Conservation (phyloP, 768 basidiomycete species). For the Boletus eberwhitei region DNA sequence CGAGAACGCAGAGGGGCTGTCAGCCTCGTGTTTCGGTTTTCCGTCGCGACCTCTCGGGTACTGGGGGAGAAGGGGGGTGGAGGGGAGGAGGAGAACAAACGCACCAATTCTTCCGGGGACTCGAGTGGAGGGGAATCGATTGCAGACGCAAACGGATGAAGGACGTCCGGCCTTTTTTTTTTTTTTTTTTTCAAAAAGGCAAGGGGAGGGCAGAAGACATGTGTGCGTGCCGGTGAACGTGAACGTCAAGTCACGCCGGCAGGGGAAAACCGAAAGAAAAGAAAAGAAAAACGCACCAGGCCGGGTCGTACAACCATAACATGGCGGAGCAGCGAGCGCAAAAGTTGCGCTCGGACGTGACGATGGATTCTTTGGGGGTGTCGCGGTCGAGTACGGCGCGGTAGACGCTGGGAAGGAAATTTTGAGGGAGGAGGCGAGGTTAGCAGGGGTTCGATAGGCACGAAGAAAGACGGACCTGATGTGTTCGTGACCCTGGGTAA, state of each 20-base stretch:
- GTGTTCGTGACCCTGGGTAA: slow-evolving; percentile 51
- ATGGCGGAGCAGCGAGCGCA: slow-evolving; percentile 62
- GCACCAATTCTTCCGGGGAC: slow-evolving; percentile 48
- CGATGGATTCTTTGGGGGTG: slow-evolving; percentile 44
- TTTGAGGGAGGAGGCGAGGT: no score
- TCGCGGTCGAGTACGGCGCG: slow-evolving; percentile 60
- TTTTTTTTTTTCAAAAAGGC: no score
- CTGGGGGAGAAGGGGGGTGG: no score
- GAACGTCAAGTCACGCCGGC: no score
- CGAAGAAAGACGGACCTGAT: slow-evolving; percentile 40
- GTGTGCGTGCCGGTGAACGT: neutral
- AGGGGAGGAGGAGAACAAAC: slow-evolving; percentile 1
- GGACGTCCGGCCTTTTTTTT: slow-evolving; percentile 50
- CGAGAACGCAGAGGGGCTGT: neutral
- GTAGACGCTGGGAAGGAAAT: slow-evolving; percentile 58
- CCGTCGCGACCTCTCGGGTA: neutral
- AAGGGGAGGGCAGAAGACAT: no score
- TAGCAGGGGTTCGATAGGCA: neutral
- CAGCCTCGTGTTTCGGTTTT: neutral
- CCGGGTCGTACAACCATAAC: slow-evolving; percentile 61
- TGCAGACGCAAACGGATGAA: slow-evolving; percentile 68
- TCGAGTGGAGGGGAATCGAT: slow-evolving; percentile 61
- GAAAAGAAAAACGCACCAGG: slow-evolving; percentile 39
- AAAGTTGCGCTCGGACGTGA: slow-evolving; percentile 58
- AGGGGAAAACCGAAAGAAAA: neutral